phyloP scores from a whole-genome alignment of 805 yeast species.

The Candida boleticola region DNA sequence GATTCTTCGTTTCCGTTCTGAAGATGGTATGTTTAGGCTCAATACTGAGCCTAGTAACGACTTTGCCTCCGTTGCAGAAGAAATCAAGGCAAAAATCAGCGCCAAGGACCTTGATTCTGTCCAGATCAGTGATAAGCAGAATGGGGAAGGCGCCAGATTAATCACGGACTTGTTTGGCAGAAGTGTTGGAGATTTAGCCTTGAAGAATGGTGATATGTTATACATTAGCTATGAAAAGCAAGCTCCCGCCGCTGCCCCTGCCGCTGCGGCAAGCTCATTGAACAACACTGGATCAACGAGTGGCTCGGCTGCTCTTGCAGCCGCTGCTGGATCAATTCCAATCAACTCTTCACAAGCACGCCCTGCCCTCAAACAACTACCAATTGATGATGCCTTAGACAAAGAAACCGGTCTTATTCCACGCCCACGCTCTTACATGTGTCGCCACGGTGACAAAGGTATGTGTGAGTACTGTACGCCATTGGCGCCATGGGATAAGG shows the following conservation, averaged over 20 bases:
- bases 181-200: slow-evolving; percentile 42
- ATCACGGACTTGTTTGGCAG: slow-evolving; percentile 23
- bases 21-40: slow-evolving; percentile 78
- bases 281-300: neutral
- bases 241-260: neutral
- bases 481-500: slow-evolving; percentile 89
- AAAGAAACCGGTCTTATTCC: slow-evolving; percentile 68
- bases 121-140: slow-evolving; percentile 45
- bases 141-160: slow-evolving; percentile 39
- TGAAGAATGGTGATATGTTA: slow-evolving; percentile 60
- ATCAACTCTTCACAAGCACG: neutral
- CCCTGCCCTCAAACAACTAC: slow-evolving; percentile 47
- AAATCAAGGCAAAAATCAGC: slow-evolving; percentile 27
- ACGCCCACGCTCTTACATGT: slow-evolving; percentile 59
- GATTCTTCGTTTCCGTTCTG: slow-evolving; percentile 73
- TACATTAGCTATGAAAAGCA: slow-evolving; percentile 34
- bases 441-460: slow-evolving; percentile 88
- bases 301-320: neutral
- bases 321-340: slow-evolving; percentile 8
- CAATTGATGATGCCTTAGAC: slow-evolving; percentile 67
- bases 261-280: neutral
- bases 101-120: slow-evolving; percentile 21
- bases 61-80: slow-evolving; percentile 45
- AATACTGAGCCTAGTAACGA: slow-evolving; percentile 43
- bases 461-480: slow-evolving; percentile 99